Evolutionary conservation across 306 rosid species (phyloP), one percentile per base, ranked within the genome.

Genomic region (Casuarina cunninghamiana): DNA sequence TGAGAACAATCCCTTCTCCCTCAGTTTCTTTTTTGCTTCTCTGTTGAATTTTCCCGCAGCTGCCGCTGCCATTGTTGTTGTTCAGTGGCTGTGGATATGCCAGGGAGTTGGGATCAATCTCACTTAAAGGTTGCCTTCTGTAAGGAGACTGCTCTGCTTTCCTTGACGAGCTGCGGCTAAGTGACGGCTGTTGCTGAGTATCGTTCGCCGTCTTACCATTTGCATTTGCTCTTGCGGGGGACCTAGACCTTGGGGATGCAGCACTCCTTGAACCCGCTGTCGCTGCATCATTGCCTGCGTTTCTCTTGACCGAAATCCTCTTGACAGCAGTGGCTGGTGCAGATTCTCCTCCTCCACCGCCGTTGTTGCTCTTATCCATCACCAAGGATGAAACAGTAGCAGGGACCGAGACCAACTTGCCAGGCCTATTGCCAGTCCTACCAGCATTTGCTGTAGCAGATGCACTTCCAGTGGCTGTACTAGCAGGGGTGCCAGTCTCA

Each of bases 361-460:
- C 87, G 72, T 82, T 92, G 86, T 87, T 94, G 80, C 90, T 90
- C 88, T 89, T 91, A 80, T 94, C 98, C 97, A 86, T 85, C 72
- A 77, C 94, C 81, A 87, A 16, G 17, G 94, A 92, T 82, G 93
- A 67, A 75, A 94, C 91, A 38, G 97, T 87, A 1, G 99, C 88
- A 8, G 99, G 99, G n/a, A 93, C 98, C 6, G 99, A 90, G 54
- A 96, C 97, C 99, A 96, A 79, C 86, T 96, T 96, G 4, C 91
- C 96, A 0, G 97, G 97, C 81, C 87, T 89, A 67, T 80, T 75
- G 8, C 79, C 49, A 70, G 67, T 79, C 60, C 38, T 17, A 60
- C 60, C 76, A 6, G 75, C 76, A 74, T 69, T 80, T 41, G 72
- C 58, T 35, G 77, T 43, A 48, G 72, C 66, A 32, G 77, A 19